Base-by-base conservation (phyloP, 306 rosid species). In the Begonia peltatifolia region DNA sequence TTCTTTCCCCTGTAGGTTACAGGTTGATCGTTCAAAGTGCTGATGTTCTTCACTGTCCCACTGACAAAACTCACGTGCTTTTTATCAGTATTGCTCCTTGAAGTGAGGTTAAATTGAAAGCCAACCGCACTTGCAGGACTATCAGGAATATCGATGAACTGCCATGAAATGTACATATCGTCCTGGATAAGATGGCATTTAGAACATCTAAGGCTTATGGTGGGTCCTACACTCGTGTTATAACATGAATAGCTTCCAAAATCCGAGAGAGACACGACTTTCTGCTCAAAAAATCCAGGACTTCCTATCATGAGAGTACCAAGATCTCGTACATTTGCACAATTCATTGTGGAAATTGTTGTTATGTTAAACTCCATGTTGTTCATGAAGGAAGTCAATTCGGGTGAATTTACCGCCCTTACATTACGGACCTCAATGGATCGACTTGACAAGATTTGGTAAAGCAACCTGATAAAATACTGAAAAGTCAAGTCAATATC, bases 81-180 rank as follows among this genome's bases (percentile, higher is more conserved):
- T 43, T 58, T 75, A 43, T 68, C 61, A 61, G 30, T 22, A 42
- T 60, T 75, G 73, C 71, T 77, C 63, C 50, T 81, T 59, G 96
- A 54, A 47, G 84, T 56, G 50, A 92, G 82, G 67, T 73, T 74
- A 79, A 92, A 92, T 71, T 80, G 81, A 60, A 83, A 92, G 61
- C 99, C 99, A 55, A 83, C 99, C n/a, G 96, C 93, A 47, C 79
- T 55, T 30, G 93, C 99, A 42, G 99, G 99, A 72, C 36, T 73
- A 60, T 73, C 70, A 15, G 93, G 94, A 58, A 92, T 80, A 79
- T 92, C 99, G 67, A 76, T 60, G 54, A 73, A 92, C 46, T 71
- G 77, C 99, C 96, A 92, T 6, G 99, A 92, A 60, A 92, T 73
- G 71, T 75, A 86, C 76, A 86, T 54, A 56, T 62, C 72, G 68